These are phyloP conservation scores for Phytophthora cactorum DNA, from an alignment of 352 stramenopile species.

Conservation along the genomic window DNA sequence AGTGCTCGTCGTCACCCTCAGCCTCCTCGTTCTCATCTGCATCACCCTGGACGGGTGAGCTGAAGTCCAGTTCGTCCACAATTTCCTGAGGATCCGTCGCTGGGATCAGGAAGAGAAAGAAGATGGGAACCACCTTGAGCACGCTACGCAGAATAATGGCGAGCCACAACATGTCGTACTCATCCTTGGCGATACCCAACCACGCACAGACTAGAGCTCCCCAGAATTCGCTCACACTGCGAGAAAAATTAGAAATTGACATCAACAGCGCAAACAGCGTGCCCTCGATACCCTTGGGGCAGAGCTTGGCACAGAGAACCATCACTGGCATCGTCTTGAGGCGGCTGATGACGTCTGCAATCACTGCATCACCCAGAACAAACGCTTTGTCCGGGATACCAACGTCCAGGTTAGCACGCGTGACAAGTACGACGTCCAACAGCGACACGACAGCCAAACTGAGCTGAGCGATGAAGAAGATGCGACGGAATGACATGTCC, in stretches of 20 bases:
- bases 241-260: slow-evolving; percentile 97
- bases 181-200: slow-evolving; percentile 90
- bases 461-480: slow-evolving; percentile 91
- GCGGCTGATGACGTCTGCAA: slow-evolving; percentile 82
- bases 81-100: slow-evolving; percentile 78
- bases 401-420: slow-evolving; percentile 89
- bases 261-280: slow-evolving; percentile 98
- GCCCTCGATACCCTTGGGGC: slow-evolving; percentile 95
- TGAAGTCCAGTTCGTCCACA: slow-evolving; percentile 74
- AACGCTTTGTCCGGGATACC: slow-evolving; percentile 96
- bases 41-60: slow-evolving; percentile 23
- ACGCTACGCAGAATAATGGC: slow-evolving; percentile 92
- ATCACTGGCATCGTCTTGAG: slow-evolving; percentile 94
- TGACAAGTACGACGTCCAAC: slow-evolving; percentile 91
- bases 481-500: slow-evolving; percentile 92
- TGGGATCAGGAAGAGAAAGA: slow-evolving; percentile 89
- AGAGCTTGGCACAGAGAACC: slow-evolving; percentile 95
- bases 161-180: slow-evolving; percentile 93
- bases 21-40: slow-evolving; percentile 24
- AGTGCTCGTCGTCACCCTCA: slow-evolving; percentile 36
- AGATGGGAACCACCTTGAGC: slow-evolving; percentile 91
- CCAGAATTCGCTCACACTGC: slow-evolving; percentile 93
- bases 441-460: slow-evolving; percentile 75
- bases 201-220: slow-evolving; percentile 89
- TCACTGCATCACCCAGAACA: slow-evolving; percentile 95